These are phyloP conservation scores for Trichophyton schoenleinii DNA, from an alignment of 2,329 filamentous ascomycete species.

Conservation along the genomic window DNA sequence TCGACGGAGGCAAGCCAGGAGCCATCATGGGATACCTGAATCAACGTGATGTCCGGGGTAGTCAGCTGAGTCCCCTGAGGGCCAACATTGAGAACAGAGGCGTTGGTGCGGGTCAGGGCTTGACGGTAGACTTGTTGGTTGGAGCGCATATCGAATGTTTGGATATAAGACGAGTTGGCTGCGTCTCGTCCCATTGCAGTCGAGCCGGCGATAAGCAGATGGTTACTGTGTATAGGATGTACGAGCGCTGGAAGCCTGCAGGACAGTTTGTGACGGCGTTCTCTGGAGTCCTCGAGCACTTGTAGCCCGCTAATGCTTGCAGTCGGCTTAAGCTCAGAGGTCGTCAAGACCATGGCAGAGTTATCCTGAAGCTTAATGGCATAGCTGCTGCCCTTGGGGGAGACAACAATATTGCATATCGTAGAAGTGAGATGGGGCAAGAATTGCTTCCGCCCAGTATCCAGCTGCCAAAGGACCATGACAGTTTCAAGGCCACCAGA, in stretches of 20 bases:
- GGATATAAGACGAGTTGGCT: slow-evolving; percentile 50
- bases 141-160: slow-evolving; percentile 74
- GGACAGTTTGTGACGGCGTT: slow-evolving; percentile 19
- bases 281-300: slow-evolving; percentile 21
- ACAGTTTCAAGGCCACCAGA: slow-evolving; percentile 86
- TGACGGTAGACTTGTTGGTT: slow-evolving; percentile 73
- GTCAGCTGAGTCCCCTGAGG: slow-evolving; percentile 58
- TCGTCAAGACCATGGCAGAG: slow-evolving; percentile 79
- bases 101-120: slow-evolving; percentile 75
- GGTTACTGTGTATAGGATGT: slow-evolving; percentile 50
- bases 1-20: slow-evolving; percentile 86
- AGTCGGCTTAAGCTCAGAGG: slow-evolving; percentile 73
- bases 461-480: slow-evolving; percentile 84
- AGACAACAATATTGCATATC: slow-evolving; percentile 75
- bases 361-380: slow-evolving; percentile 81
- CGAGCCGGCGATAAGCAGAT: slow-evolving; percentile 55
- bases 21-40: slow-evolving; percentile 68
- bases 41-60: slow-evolving; percentile 63
- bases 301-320: slow-evolving; percentile 78
- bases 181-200: slow-evolving; percentile 35
- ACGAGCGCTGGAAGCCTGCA: slow-evolving; percentile 45
- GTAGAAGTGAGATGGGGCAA: slow-evolving; percentile 81
- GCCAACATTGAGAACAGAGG: slow-evolving; percentile 65
- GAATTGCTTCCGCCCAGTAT: slow-evolving; percentile 69
- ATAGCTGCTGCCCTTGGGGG: slow-evolving; percentile 66